A percentile compares a stretch with the other conserved stretches of the same genome.
Conservation (phyloP, 371 early-diverging fungal genomes). For the Mortierella sp. region DNA sequence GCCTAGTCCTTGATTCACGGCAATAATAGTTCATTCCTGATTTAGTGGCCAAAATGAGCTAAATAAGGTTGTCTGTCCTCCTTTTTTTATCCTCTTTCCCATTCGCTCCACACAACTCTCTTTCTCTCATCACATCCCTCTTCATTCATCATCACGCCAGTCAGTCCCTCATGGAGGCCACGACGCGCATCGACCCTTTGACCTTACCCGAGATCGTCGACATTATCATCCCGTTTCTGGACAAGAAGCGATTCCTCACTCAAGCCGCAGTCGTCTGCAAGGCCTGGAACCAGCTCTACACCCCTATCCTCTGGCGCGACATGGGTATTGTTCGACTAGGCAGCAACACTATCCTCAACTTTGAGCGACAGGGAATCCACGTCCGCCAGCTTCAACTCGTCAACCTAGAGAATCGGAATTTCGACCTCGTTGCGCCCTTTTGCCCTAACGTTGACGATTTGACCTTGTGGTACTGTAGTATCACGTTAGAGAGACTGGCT, state of each 20-base stretch:
- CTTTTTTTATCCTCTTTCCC: too few relatives aligned
- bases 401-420: not conserved
- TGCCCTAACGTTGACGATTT: not conserved
- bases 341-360: not conserved
- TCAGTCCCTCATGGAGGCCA: not conserved
- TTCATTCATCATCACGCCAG: not conserved
- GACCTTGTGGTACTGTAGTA: not conserved
- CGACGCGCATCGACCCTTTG: not conserved
- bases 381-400: not conserved
- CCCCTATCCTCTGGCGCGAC: not conserved
- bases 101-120: too few relatives aligned
- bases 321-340: not conserved
- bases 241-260: not conserved
- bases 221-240: not conserved
- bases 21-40: too few relatives aligned
- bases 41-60: too few relatives aligned
- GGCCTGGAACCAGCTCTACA: conserved; percentile 5
- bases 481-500: not conserved
- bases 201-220: conserved; percentile 13
- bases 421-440: not conserved
- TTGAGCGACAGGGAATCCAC: not conserved
- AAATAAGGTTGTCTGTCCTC: too few relatives aligned
- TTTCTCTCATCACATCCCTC: not conserved
- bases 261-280: not conserved
- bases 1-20: too few relatives aligned